A percentile compares a stretch with the other conserved stretches of the same genome.
These are phyloP conservation scores for Suillus cothurnatus DNA, from an alignment of 768 basidiomycete genomes.

Conservation along the genomic window DNA sequence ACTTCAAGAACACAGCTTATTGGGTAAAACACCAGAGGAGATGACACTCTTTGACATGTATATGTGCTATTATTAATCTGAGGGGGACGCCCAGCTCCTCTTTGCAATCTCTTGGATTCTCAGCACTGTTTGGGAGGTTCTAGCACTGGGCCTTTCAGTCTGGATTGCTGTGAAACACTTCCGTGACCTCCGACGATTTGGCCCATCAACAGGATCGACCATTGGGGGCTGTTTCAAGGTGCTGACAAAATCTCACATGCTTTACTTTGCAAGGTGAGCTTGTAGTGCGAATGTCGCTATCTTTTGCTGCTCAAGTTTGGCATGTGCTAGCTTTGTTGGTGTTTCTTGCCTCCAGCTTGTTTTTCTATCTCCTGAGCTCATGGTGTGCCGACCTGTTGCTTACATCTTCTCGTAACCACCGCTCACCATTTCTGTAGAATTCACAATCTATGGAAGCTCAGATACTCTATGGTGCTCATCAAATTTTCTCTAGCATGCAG, in stretches of 20 bases:
- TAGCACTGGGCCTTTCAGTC: neutral
- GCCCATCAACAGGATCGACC: neutral
- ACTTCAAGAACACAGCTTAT: neutral
- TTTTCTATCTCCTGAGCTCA: too few species aligned
- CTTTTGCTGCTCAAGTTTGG: too few species aligned
- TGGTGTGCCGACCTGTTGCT: too few species aligned
- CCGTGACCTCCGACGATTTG: neutral
- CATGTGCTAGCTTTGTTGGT: too few species aligned
- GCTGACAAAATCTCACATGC: neutral
- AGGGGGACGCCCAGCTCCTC: neutral
- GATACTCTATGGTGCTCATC: too few species aligned
- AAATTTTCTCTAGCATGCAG: too few species aligned
- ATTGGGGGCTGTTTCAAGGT: neutral
- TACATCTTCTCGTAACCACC: too few species aligned
- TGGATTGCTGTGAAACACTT: neutral
- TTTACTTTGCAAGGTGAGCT: neutral
- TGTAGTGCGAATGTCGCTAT: neutral
- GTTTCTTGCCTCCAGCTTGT: too few species aligned
- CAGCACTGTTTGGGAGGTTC: neutral
- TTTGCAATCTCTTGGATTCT: neutral
- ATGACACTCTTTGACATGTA: neutral
- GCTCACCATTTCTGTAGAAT: too few species aligned
- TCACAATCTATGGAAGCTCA: too few species aligned
- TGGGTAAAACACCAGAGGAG: neutral
- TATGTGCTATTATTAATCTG: neutral